Conservation (phyloP, 208 protist species). For the Wallacemonas collosoma region DNA sequence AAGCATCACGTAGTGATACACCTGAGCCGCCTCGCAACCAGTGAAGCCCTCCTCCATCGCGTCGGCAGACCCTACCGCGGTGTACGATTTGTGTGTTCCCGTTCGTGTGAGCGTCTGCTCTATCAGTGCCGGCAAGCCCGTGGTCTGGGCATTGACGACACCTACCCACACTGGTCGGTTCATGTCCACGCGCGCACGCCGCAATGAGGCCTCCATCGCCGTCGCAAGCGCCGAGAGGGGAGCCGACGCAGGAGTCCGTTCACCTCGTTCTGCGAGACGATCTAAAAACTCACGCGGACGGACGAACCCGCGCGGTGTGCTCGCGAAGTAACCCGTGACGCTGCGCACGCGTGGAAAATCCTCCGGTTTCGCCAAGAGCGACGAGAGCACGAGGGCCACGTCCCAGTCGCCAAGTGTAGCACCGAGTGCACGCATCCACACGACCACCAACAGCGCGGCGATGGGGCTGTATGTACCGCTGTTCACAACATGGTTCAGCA, state of each 20-base stretch:
- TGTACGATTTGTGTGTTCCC: neutral
- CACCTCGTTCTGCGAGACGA: constrained; percentile 42
- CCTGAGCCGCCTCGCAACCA: constrained; percentile 40
- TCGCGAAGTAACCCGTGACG: constrained; percentile 48
- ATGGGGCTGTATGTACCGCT: constrained; percentile 30
- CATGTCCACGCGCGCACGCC: constrained; percentile 35
- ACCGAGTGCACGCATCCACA: constrained; percentile 82
- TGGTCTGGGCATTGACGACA: constrained; percentile 67
- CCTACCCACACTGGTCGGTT: constrained; percentile 32
- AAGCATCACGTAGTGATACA: constrained; percentile 74
- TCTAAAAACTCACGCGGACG: constrained; percentile 55
- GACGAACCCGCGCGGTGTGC: constrained; percentile 38
- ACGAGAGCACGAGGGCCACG: constrained; percentile 46
- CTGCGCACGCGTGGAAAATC: constrained; percentile 65
- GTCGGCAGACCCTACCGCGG: neutral
- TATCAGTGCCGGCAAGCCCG: constrained; percentile 43
- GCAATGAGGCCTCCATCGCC: constrained; percentile 58
- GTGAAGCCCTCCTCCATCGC: constrained; percentile 15
- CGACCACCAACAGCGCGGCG: constrained; percentile 52
- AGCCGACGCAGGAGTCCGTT: constrained; percentile 9
- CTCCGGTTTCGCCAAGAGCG: constrained; percentile 46
- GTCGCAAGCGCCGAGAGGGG: constrained; percentile 25
- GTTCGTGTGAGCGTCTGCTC: constrained; percentile 29
- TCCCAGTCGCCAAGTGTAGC: constrained; percentile 79
- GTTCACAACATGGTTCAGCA: constrained; percentile 77